Conservation (phyloP, 257 asterid species). For the Vinca minor region DNA sequence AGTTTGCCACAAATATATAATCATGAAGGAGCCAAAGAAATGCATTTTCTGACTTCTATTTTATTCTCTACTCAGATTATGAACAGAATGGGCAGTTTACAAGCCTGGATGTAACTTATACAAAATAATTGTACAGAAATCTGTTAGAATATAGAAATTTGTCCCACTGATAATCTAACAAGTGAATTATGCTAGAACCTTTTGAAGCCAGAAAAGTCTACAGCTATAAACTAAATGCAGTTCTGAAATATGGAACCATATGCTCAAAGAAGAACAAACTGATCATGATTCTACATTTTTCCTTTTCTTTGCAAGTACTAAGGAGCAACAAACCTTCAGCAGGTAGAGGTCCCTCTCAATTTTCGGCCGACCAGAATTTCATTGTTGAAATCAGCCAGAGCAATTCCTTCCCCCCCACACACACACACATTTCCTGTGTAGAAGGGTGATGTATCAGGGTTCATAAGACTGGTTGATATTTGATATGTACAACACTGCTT, state of each 20-base stretch:
- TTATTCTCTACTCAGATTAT: not conserved
- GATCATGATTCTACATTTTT: not conserved
- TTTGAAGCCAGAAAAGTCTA: slow-evolving; percentile 4
- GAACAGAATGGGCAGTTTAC: not conserved
- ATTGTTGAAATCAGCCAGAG: not conserved
- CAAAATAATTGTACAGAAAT: slow-evolving; percentile 12
- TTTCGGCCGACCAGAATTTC: not conserved
- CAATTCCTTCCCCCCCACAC: not conserved
- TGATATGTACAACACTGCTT: too few relatives aligned
- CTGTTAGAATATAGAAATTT: slow-evolving; percentile 8
- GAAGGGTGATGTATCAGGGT: too few relatives aligned
- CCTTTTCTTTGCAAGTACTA: not conserved
- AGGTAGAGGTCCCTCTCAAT: not conserved
- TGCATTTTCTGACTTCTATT: not conserved
- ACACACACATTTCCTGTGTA: too few relatives aligned
- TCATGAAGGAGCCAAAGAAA: not conserved
- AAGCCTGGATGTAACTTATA: slow-evolving; percentile 3
- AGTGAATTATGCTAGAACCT: slow-evolving; percentile 6
- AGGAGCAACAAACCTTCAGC: too few relatives aligned
- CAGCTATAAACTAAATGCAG: not conserved
- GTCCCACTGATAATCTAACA: slow-evolving; percentile 11
- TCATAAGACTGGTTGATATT: too few relatives aligned
- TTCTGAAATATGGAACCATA: slow-evolving; percentile 3
- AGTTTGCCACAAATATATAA: not conserved
- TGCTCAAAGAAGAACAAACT: not conserved